Evolutionary conservation across 1,284 basidiomycete genomes (phyloP), one percentile per base, ranked within the genome.

Genomic region (Sporisorium graminicola): DNA sequence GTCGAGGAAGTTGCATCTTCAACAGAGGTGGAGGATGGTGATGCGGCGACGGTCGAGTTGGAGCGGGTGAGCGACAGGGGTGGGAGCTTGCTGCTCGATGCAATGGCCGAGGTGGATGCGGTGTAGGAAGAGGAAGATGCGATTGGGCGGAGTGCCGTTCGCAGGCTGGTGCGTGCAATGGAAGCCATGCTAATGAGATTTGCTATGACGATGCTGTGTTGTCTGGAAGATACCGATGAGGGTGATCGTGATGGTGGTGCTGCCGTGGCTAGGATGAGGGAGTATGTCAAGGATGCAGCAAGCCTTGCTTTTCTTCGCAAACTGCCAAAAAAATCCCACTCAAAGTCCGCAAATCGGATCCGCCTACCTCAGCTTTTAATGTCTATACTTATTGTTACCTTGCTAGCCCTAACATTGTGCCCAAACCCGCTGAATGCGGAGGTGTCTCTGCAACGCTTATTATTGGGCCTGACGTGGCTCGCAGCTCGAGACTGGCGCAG

Each of bases 41-140:
- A 10, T 24, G 52, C 22, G 12, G 67, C 22, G n/a, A 47, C 26
- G 55, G 61, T 63, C 18, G 64, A 64, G 62, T 61, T 55, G 61
- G 14, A 62, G 29, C 61, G 61, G 1, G 27, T 2, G n/a, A 18
- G 20, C 2, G 68, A 47, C 20, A 53, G 40, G 40, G 5, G 58
- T 14, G 24, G 49, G 9, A 68, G 51, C 29, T 58, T 65, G 55
- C 65, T 68, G 35, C 16, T 63, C 22, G 70, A 73, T 31, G 70
- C 71, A 12, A 61, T 22, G 24, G 56, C 60, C n/a, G 51, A 40
- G 33, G 61, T 47, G 14, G 55, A 40, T 8, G 65, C 53, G 26
- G 9, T 29, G 37, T 43, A 43, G 24, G 46, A 40, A 1, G 60
- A n/a, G 10, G 58, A 18, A 18, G 50, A 50, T 12, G 52, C 31